A percentile compares a stretch with the other conserved stretches of the same genome.
Conservation (phyloP, 768 basidiomycete genomes). For the Filobasidium floriforme region DNA sequence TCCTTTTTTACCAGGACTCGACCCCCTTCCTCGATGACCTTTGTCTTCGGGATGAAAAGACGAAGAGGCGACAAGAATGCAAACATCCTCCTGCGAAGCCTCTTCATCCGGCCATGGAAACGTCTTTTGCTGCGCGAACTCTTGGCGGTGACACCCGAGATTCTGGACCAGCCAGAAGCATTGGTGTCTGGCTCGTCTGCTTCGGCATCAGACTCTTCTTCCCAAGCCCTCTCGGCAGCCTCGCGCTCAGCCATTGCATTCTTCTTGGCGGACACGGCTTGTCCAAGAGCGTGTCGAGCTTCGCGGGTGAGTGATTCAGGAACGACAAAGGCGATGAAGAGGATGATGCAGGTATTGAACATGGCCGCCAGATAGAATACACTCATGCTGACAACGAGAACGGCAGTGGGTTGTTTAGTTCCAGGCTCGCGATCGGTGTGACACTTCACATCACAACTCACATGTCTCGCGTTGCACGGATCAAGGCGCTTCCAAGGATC, state of each 20-base stretch:
- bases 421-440: too few relatives aligned
- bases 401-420: too few relatives aligned
- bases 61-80: constrained; percentile 59
- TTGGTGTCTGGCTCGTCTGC: constrained; percentile 3
- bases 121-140: constrained; percentile 23
- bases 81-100: constrained; percentile 43
- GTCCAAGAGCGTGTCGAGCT: constrained; percentile 41
- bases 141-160: constrained; percentile 21
- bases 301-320: constrained; percentile 56
- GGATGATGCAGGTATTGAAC: constrained; percentile 53
- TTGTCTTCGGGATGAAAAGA: constrained; percentile 58
- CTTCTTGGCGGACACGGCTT: constrained; percentile 27
- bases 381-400: constrained; percentile 43
- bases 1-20: constrained; percentile 50
- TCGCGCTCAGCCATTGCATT: constrained; percentile 24
- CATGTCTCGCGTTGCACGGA: constrained; percentile 51
- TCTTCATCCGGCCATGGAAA: constrained; percentile 33
- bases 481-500: constrained; percentile 59
- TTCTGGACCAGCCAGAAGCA: constrained; percentile 32
- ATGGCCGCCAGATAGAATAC: constrained; percentile 63
- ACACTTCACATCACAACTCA: constrained; percentile 12
- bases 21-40: constrained; percentile 26
- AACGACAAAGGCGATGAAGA: constrained; percentile 59
- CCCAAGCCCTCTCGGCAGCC: constrained; percentile 40
- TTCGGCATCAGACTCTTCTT: constrained; percentile 23